phyloP scores from a whole-genome alignment of 495 filamentous ascomycete species.

The Neurospora tetraspora region DNA sequence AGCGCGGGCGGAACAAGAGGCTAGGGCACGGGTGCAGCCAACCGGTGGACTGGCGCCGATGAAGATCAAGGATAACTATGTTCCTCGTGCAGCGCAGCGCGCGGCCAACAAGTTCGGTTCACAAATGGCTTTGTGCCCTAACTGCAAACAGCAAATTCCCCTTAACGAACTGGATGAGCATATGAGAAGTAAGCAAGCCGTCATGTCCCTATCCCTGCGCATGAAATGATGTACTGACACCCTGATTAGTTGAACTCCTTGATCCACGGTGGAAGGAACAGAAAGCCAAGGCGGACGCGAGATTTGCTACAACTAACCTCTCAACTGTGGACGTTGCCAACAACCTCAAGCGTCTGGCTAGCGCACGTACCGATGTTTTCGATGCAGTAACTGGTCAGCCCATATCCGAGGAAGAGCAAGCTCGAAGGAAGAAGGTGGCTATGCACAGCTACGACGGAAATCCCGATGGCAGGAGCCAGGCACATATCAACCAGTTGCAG shows the following conservation, averaged over 20 bases:
- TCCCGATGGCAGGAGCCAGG: constrained; percentile 46
- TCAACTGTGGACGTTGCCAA: constrained; percentile 79
- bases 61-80: constrained; percentile 89
- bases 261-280: constrained; percentile 97
- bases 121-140: constrained; percentile 75
- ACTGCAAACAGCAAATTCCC: constrained; percentile 84
- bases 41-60: constrained; percentile 56
- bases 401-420: constrained; percentile 63
- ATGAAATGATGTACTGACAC: constrained; percentile 4
- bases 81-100: constrained; percentile 71
- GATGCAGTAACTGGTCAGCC: constrained; percentile 60
- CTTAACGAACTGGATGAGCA: constrained; percentile 82
- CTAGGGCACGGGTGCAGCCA: constrained; percentile 29
- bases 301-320: constrained; percentile 79
- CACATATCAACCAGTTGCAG: constrained; percentile 39
- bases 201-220: not conserved
- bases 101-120: constrained; percentile 50
- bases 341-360: constrained; percentile 95
- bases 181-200: constrained; percentile 60
- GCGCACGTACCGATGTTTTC: constrained; percentile 84
- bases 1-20: constrained; percentile 68
- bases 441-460: constrained; percentile 55
- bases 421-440: constrained; percentile 63
- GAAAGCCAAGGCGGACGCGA: constrained; percentile 73
- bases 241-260: constrained; percentile 54